Percentiles rank a stretch among this genome's conserved stretches.
Evolutionary conservation across 805 yeast species (phyloP).

Genomic region (Pichia heedii): DNA sequence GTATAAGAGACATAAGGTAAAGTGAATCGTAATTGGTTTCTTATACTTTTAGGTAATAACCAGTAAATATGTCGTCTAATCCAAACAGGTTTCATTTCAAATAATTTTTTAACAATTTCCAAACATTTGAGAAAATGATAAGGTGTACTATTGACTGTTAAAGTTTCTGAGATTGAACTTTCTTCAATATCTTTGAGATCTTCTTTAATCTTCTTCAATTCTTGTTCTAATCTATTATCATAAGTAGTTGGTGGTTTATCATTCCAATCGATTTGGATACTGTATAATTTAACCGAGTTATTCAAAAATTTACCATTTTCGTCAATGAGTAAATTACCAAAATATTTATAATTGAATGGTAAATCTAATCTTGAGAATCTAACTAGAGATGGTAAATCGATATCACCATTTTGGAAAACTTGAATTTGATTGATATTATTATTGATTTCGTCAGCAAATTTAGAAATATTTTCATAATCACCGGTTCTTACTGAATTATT

Average conservation of each 20-base stretch:
- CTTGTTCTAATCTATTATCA: conserved; percentile 39
- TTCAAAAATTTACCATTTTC: conserved; percentile 48
- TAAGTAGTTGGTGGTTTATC: conserved; percentile 41
- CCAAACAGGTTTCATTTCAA: conserved; percentile 76
- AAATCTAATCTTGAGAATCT: conserved; percentile 65
- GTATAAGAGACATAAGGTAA: conserved; percentile 78
- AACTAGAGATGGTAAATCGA: conserved; percentile 80
- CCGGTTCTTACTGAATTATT: conserved; percentile 34
- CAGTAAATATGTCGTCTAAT: conserved; percentile 61
- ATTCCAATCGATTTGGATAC: conserved; percentile 44
- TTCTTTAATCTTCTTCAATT: conserved; percentile 29
- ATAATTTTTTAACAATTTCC: conserved; percentile 36
- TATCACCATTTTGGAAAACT: conserved; percentile 25
- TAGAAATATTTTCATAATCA: conserved; percentile 32
- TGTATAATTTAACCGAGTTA: conserved; percentile 39
- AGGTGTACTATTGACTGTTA: conserved; percentile 22
- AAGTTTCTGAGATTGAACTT: conserved; percentile 14
- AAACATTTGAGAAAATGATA: conserved; percentile 36
- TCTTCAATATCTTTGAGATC: conserved; percentile 28
- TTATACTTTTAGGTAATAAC: conserved; percentile 40
- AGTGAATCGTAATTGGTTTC: conserved; percentile 54
- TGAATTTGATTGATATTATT: conserved; percentile 9
- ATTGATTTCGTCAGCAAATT: conserved; percentile 27
- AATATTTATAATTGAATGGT: conserved; percentile 72
- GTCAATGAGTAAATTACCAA: conserved; percentile 56